Evolutionary conservation across 129 eudicot species (phyloP).

Genomic region (Centella asiatica): DNA sequence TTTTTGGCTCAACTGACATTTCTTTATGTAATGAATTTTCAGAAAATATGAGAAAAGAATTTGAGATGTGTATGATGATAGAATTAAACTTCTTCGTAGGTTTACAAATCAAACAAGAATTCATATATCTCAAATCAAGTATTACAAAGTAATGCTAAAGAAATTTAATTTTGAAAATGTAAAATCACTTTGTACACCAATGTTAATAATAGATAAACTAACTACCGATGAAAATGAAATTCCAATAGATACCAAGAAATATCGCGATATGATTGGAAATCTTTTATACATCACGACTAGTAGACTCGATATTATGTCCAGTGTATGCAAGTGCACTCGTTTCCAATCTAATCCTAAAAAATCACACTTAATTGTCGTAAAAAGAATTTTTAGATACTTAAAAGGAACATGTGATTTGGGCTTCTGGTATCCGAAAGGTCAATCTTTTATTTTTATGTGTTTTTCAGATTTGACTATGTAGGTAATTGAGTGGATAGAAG

Average conservation of each 20-base stretch:
- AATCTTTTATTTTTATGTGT: not conserved
- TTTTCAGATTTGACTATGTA: not conserved
- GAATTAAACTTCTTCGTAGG: no score
- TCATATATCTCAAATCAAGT: not conserved
- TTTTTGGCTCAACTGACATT: no score
- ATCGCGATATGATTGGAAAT: not conserved
- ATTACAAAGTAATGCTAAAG: not conserved
- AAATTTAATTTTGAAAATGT: no score
- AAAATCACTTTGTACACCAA: not conserved
- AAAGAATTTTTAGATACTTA: not conserved
- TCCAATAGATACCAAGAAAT: not conserved
- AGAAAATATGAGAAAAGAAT: no score
- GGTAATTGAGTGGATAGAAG: not conserved
- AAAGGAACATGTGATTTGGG: not conserved
- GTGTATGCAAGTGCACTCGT: not conserved
- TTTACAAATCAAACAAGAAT: not conserved
- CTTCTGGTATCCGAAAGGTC: not conserved
- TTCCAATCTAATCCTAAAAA: no score
- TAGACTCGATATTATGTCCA: not conserved
- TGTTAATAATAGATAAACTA: not conserved
- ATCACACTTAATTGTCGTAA: no score
- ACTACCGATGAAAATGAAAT: not conserved
- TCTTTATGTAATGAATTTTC: no score
- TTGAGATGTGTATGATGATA: no score
- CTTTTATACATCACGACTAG: not conserved